phyloP scores from a whole-genome alignment of 164 flowering plant species.

The Chimonanthus salicifolius region DNA sequence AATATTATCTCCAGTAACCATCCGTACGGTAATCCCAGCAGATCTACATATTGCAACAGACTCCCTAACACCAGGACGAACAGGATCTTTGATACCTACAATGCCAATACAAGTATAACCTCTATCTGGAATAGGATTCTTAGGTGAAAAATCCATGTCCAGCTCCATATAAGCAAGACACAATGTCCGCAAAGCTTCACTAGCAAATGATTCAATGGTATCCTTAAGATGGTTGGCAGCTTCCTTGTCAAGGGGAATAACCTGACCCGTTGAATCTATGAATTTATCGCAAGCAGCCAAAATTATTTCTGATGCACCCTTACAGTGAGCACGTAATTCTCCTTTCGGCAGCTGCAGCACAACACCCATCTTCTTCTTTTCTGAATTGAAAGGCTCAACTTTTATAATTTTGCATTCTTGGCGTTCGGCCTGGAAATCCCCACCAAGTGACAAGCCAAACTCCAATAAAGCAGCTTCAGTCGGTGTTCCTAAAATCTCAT shows the following conservation, averaged over 20 bases:
- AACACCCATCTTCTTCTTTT: slow-evolving; percentile 76
- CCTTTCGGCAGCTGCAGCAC: slow-evolving; percentile 71
- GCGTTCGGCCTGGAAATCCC: slow-evolving; percentile 56
- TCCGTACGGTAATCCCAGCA: slow-evolving; percentile 80
- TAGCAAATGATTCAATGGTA: slow-evolving; percentile 71
- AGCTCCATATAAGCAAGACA: slow-evolving; percentile 83
- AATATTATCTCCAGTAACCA: slow-evolving; percentile 94
- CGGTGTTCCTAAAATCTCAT: slow-evolving; percentile 78
- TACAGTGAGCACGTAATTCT: slow-evolving; percentile 61
- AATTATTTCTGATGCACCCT: slow-evolving; percentile 89
- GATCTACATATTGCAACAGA: slow-evolving; percentile 84
- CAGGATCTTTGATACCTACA: slow-evolving; percentile 92
- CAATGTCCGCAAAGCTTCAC: slow-evolving; percentile 83
- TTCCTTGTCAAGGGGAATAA: slow-evolving; percentile 53
- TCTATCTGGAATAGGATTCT: slow-evolving; percentile 45
- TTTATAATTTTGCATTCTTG: slow-evolving; percentile 46
- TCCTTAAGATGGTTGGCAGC: slow-evolving; percentile 35
- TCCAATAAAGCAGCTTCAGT: slow-evolving; percentile 88
- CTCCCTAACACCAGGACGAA: slow-evolving; percentile 86
- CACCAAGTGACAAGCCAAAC: slow-evolving; percentile 74
- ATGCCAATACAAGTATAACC: slow-evolving; percentile 87
- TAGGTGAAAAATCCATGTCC: slow-evolving; percentile 42
- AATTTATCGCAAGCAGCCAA: slow-evolving; percentile 75
- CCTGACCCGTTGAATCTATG: slow-evolving; percentile 46
- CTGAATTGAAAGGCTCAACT: slow-evolving; percentile 86